Evolutionary conservation across 2,329 filamentous ascomycete genomes (phyloP).

Genomic region (Colletotrichum salicis): DNA sequence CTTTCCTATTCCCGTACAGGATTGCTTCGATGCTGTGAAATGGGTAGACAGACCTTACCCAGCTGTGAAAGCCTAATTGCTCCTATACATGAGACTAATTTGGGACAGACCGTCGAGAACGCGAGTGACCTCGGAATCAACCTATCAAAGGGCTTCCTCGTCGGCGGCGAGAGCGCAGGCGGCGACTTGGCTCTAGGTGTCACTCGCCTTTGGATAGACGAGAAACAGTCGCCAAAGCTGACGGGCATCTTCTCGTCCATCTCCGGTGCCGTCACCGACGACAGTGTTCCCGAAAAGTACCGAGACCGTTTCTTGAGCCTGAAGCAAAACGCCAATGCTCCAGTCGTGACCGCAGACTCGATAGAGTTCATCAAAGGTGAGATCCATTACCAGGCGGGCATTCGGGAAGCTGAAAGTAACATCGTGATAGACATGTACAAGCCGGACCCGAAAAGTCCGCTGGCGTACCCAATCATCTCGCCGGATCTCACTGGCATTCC

Average conservation of each 20-base stretch:
- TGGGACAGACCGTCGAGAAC: constrained; percentile 36
- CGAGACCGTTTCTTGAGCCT: constrained; percentile 42
- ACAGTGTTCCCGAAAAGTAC: constrained; percentile 43
- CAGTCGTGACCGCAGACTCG: constrained; percentile 39
- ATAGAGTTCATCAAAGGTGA: constrained; percentile 40
- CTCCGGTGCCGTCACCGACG: constrained; percentile 37
- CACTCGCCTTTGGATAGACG: constrained; percentile 38
- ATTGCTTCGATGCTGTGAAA: constrained; percentile 42
- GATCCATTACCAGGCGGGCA: background rate
- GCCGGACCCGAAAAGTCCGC: constrained; percentile 39
- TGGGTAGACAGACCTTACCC: constrained; percentile 37
- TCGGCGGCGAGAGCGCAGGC: constrained; percentile 43
- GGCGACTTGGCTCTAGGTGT: constrained; percentile 43
- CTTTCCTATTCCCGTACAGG: constrained; percentile 43
- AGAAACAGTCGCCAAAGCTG: constrained; percentile 38
- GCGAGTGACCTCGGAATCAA: constrained; percentile 39
- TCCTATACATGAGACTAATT: background rate
- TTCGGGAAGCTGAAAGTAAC: background rate
- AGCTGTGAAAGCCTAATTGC: background rate
- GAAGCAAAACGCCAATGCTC: constrained; percentile 41
- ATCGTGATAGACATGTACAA: constrained; percentile 41
- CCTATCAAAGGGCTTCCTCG: constrained; percentile 39
- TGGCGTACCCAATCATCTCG: constrained; percentile 41
- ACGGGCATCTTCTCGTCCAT: constrained; percentile 43
- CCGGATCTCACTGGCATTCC: constrained; percentile 39